phyloP scores from a whole-genome alignment of 2,329 filamentous ascomycete genomes.

The Aspergillus sp. region DNA sequence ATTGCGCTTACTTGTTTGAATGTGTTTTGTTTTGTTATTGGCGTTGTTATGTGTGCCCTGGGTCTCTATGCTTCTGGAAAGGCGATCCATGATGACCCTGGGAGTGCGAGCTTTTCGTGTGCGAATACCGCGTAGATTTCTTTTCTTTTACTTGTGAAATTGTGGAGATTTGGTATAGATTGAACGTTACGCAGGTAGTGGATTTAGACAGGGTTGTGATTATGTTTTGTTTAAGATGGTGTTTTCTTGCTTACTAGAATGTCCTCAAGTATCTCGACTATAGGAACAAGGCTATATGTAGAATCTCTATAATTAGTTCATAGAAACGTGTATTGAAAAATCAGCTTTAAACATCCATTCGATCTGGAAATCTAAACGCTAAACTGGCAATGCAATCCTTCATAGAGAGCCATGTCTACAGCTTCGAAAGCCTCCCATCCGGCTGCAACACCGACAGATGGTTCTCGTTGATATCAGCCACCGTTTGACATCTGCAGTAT shows the following conservation, averaged over 20 bases:
- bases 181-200: too few relatives aligned
- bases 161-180: too few relatives aligned
- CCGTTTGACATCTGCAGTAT: constrained; percentile 25
- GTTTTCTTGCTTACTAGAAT: too few relatives aligned
- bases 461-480: constrained; percentile 29
- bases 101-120: constrained; percentile 33
- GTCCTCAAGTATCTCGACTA: too few relatives aligned
- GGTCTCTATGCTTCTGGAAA: constrained; percentile 36
- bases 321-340: accelerated
- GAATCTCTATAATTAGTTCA: too few relatives aligned
- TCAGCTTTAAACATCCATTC: too few relatives aligned
- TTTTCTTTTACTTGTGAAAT: too few relatives aligned
- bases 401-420: constrained; percentile 13
- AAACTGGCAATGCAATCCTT: too few relatives aligned
- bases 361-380: neutral
- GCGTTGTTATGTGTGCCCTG: constrained; percentile 28
- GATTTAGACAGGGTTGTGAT: too few relatives aligned
- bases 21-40: constrained; percentile 23
- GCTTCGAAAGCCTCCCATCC: constrained; percentile 30
- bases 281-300: too few relatives aligned
- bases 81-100: constrained; percentile 32
- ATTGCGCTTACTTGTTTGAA: constrained; percentile 29
- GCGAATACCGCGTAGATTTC: constrained; percentile 23
- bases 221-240: too few relatives aligned
- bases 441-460: constrained; percentile 30